Conservation (phyloP, 2,329 filamentous ascomycete species). For the Teratosphaeria nubilosa region DNA sequence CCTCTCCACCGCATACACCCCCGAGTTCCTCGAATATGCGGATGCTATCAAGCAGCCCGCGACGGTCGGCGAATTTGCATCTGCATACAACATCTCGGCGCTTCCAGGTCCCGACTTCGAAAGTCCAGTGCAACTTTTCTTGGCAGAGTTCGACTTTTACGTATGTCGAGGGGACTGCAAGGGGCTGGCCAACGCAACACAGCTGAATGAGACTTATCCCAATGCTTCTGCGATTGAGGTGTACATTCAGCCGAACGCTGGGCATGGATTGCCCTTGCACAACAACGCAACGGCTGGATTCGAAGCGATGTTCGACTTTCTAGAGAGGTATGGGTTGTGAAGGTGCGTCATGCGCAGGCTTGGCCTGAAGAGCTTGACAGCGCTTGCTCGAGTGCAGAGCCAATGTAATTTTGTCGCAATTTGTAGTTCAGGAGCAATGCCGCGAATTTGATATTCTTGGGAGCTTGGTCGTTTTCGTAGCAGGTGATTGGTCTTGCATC, state of each 20-base stretch:
- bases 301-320: constrained; percentile 5
- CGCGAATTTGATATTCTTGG: background rate
- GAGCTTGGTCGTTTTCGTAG: too few relatives aligned
- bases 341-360: background rate
- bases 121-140: constrained; percentile 26
- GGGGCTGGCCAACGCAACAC: constrained; percentile 9
- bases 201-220: constrained; percentile 16
- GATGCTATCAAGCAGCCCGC: constrained; percentile 27
- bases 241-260: constrained; percentile 27
- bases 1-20: constrained; percentile 13
- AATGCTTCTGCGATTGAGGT: constrained; percentile 18
- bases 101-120: constrained; percentile 11
- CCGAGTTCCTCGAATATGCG: constrained; percentile 22
- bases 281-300: constrained; percentile 24
- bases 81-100: constrained; percentile 14
- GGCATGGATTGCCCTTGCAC: constrained; percentile 27
- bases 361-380: too few relatives aligned
- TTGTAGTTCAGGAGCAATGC: too few relatives aligned
- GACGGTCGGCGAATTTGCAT: constrained; percentile 20
- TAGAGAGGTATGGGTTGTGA: constrained; percentile 1
- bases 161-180: constrained; percentile 32
- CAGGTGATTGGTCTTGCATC: background rate
- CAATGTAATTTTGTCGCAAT: too few relatives aligned
- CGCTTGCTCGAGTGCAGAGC: too few relatives aligned
- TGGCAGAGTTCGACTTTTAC: constrained; percentile 18